Conservation (phyloP, 139 green algal genomes). For the Pseudopediastrum boryanum region DNA sequence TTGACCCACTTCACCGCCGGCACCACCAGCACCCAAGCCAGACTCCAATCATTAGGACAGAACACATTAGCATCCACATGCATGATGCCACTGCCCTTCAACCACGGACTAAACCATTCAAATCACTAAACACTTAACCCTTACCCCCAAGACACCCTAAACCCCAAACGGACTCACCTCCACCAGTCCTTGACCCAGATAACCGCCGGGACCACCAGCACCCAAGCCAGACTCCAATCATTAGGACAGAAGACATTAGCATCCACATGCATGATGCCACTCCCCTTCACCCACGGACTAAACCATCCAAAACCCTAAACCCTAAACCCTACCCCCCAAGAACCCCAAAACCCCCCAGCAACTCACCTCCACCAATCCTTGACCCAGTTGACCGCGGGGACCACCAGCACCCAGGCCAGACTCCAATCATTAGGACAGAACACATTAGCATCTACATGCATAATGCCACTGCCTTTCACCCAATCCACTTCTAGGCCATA, state of each 20-base stretch:
- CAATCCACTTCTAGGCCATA: constrained; percentile 52
- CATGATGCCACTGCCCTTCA: constrained; percentile 36
- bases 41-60: constrained; percentile 47
- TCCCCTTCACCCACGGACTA: neutral
- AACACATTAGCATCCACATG: constrained; percentile 59
- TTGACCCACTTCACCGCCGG: constrained; percentile 53
- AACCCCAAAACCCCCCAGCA: neutral
- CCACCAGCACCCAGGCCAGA: constrained; percentile 44
- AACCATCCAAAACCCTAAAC: neutral
- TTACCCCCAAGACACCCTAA: too few relatives aligned
- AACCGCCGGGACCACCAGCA: neutral
- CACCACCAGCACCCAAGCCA: constrained; percentile 63
- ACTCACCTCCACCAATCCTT: constrained; percentile 13
- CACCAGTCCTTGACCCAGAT: too few relatives aligned
- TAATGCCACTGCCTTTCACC: neutral
- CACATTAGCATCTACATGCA: constrained; percentile 44
- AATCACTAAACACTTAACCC: too few relatives aligned
- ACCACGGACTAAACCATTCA: constrained; percentile 5
- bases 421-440: constrained; percentile 47
- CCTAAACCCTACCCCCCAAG: neutral
- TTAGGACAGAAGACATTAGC: neutral
- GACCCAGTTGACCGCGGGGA: constrained; percentile 44
- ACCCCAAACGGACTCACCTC: too few relatives aligned
- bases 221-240: too few relatives aligned
- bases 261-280: neutral